Percentiles rank a stretch among this genome's conserved stretches.
phyloP scores from a whole-genome alignment of 2,329 filamentous ascomycete species.

The Helminthosporium solani region DNA sequence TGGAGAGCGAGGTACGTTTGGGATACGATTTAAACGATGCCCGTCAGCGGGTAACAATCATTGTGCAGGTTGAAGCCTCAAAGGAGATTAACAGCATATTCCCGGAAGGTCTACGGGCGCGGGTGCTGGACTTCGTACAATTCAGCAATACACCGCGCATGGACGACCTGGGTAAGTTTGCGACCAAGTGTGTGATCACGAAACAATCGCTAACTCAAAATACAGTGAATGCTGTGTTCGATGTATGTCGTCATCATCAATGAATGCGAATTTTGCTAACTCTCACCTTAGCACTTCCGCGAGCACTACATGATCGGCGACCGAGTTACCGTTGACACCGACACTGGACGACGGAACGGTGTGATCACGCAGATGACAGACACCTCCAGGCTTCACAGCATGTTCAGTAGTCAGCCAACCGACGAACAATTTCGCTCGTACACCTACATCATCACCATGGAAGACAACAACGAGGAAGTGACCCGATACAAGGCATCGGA shows the following conservation, averaged over 20 bases:
- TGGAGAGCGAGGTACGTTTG: constrained; percentile 78
- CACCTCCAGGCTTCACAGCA: constrained; percentile 29
- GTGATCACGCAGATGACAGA: constrained; percentile 35
- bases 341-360: constrained; percentile 30
- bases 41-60: constrained; percentile 31
- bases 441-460: constrained; percentile 36
- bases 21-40: constrained; percentile 24
- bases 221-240: constrained; percentile 35
- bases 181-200: not conserved
- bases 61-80: constrained; percentile 61
- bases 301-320: constrained; percentile 37
- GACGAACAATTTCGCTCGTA: constrained; percentile 35
- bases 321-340: constrained; percentile 36
- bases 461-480: constrained; percentile 46
- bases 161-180: constrained; percentile 67
- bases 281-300: constrained; percentile 30
- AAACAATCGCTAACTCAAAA: constrained; percentile 39
- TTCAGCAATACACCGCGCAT: constrained; percentile 79
- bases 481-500: constrained; percentile 54
- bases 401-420: constrained; percentile 26
- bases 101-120: constrained; percentile 85
- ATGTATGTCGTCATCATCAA: constrained; percentile 19
- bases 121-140: constrained; percentile 90
- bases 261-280: constrained; percentile 7
- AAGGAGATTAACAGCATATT: constrained; percentile 89